Conservation (phyloP, 2,329 filamentous ascomycete genomes). For the Trichoderma guizhouense region DNA sequence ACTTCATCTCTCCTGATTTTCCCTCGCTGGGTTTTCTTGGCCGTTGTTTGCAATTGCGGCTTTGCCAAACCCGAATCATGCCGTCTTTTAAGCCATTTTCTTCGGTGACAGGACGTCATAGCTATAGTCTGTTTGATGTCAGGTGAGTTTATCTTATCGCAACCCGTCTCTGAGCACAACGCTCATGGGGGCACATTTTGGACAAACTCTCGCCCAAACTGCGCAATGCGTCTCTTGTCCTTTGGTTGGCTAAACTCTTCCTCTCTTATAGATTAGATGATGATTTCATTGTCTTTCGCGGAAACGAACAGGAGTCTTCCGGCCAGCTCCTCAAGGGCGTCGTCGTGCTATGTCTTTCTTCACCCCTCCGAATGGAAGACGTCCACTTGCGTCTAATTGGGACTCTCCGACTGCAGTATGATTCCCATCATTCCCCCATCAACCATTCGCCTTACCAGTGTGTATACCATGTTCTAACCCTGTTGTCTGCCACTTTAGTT, state of each 20-base stretch:
- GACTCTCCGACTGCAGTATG: slow-evolving; percentile 63
- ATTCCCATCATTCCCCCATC: slow-evolving; percentile 2
- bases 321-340: slow-evolving; percentile 72
- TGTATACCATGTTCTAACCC: background rate
- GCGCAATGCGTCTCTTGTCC: background rate
- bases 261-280: slow-evolving; percentile 61
- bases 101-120: slow-evolving; percentile 48
- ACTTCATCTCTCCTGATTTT: background rate
- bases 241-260: background rate
- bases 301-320: slow-evolving; percentile 69
- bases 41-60: background rate
- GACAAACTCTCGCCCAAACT: background rate
- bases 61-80: slow-evolving; percentile 36
- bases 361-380: slow-evolving; percentile 68
- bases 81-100: slow-evolving; percentile 56
- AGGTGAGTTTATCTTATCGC: slow-evolving; percentile 41
- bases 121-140: slow-evolving; percentile 56
- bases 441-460: background rate
- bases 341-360: slow-evolving; percentile 68
- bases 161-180: background rate
- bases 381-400: slow-evolving; percentile 70
- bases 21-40: background rate
- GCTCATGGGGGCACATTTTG: background rate
- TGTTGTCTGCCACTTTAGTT: slow-evolving; percentile 35
- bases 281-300: slow-evolving; percentile 76